Evolutionary conservation across 192 early-diverging fungal species (phyloP).

Genomic region (Nowakowskiella sp.): DNA sequence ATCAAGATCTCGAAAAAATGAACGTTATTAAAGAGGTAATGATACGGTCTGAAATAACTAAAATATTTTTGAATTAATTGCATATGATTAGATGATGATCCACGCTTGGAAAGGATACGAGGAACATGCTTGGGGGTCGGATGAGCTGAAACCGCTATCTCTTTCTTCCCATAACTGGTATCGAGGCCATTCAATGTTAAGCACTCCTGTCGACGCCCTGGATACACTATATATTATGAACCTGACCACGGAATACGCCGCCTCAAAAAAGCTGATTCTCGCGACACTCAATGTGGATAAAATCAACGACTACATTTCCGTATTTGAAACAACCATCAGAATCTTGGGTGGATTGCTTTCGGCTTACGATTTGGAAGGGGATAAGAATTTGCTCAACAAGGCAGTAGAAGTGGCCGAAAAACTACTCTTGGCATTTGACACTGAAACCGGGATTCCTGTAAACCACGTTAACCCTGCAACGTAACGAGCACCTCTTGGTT

Average conservation of each 20-base stretch:
- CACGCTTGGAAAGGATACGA: constrained; percentile 20
- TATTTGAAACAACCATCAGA: constrained; percentile 9
- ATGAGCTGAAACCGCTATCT: constrained; percentile 8
- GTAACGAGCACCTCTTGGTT: too few species aligned
- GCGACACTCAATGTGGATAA: background rate
- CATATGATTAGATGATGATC: constrained; percentile 19
- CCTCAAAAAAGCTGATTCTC: constrained; percentile 4
- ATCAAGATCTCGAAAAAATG: too few species aligned
- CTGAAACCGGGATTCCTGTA: constrained; percentile 1
- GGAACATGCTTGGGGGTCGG: constrained; percentile 9
- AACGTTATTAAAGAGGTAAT: too few species aligned
- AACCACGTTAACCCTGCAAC: constrained; percentile 15
- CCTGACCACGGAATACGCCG: constrained; percentile 1
- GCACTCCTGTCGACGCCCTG: constrained; percentile 5
- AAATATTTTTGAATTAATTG: too few species aligned
- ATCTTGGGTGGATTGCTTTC: constrained; percentile 7
- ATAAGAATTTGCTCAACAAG: constrained; percentile 56
- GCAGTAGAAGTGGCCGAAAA: constrained; percentile 68
- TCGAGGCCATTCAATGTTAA: constrained; percentile 1
- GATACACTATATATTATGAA: constrained; percentile 10
- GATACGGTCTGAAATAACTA: too few species aligned
- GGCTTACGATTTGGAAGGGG: constrained; percentile 16
- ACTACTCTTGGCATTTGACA: constrained; percentile 61
- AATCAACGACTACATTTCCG: background rate
- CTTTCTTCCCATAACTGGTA: constrained; percentile 3